Conservation (phyloP, 306 rosid genomes). For the Citrullus mucosospermus region DNA sequence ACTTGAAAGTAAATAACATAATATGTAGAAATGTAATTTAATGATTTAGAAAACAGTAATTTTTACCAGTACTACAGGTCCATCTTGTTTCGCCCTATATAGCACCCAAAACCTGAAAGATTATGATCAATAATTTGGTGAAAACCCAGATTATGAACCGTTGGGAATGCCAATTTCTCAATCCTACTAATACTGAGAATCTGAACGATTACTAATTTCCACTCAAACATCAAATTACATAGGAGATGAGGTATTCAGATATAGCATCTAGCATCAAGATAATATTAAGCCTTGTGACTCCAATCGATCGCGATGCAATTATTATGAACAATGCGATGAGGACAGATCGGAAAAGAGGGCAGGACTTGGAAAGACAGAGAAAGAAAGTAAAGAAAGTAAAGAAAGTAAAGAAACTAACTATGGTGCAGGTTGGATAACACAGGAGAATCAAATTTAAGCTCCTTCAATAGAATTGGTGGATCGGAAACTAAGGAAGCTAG, state of each 20-base stretch:
- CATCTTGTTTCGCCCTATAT: conserved; percentile 97
- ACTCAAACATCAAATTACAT: not conserved
- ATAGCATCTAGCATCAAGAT: no score
- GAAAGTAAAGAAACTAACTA: not conserved
- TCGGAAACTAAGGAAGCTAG: not conserved
- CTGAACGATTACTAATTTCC: not conserved
- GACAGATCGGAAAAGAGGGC: not conserved
- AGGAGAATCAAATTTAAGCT: not conserved
- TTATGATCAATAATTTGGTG: not conserved
- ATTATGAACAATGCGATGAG: not conserved
- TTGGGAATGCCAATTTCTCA: not conserved
- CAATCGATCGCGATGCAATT: not conserved
- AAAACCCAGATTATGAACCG: not conserved
- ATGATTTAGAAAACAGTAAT: not conserved
- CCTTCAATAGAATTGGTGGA: not conserved
- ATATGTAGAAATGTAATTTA: not conserved
- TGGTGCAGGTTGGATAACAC: not conserved
- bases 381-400: not conserved
- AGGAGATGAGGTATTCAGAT: not conserved
- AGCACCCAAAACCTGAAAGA: conserved; percentile 76
- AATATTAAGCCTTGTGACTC: no score
- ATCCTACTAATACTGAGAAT: not conserved
- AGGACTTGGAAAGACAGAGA: not conserved
- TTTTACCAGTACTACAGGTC: conserved; percentile 79
- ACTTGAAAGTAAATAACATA: no score